A percentile compares a stretch with the other conserved stretches of the same genome.
Evolutionary conservation across 2,329 filamentous ascomycete species (phyloP).

Genomic region (Xylaria sp.): DNA sequence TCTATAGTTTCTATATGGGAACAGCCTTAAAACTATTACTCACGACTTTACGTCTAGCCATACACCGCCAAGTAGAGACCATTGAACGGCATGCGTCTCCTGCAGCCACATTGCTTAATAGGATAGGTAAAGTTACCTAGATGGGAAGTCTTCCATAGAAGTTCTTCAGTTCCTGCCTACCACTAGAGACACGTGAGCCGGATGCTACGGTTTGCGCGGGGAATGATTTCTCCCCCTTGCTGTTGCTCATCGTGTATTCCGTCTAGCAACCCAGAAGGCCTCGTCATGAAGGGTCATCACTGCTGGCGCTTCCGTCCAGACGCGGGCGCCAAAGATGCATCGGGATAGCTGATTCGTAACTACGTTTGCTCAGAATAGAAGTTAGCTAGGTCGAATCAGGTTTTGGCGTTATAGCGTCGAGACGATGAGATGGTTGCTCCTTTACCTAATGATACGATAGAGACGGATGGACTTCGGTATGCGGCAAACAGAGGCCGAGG

Average conservation of each 20-base stretch:
- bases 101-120: conserved; percentile 19
- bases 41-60: not conserved
- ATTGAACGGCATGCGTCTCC: conserved; percentile 9
- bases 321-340: conserved; percentile 6
- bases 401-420: conserved; percentile 11
- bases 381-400: conserved; percentile 1
- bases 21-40: conserved; percentile 6
- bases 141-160: conserved; percentile 7
- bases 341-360: conserved; percentile 21
- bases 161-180: not conserved
- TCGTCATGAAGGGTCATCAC: not conserved
- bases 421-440: conserved; percentile 10
- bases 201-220: conserved; percentile 1
- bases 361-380: conserved; percentile 25
- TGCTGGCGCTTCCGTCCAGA: conserved; percentile 6
- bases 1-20: conserved; percentile 8
- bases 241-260: not conserved
- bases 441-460: conserved; percentile 3
- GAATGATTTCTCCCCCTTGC: conserved; percentile 9
- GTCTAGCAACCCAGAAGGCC: not conserved
- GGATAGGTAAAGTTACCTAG: conserved; percentile 5
- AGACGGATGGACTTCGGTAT: not conserved
- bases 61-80: conserved; percentile 14
- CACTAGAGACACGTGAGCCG: conserved; percentile 5
- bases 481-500: not conserved